phyloP scores from a whole-genome alignment of 805 yeast genomes.

The Nakazawaea pomicola region DNA sequence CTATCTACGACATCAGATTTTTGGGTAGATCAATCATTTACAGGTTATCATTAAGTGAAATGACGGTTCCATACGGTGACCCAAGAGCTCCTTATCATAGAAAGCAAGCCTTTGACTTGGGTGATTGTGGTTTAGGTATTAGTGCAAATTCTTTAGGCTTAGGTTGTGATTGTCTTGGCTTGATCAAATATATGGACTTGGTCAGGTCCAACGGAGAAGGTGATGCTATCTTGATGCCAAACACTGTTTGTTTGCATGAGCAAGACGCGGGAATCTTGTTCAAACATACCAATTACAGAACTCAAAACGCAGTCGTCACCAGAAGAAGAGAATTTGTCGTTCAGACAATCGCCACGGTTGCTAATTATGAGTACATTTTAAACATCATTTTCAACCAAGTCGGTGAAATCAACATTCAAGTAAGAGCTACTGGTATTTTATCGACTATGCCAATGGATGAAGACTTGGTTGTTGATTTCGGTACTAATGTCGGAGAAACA shows the following conservation, averaged over 20 bases:
- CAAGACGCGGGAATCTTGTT: slow-evolving; percentile 72
- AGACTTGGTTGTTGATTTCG: slow-evolving; percentile 58
- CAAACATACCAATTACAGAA: slow-evolving; percentile 80
- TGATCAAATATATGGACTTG: slow-evolving; percentile 68
- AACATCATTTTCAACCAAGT: slow-evolving; percentile 72
- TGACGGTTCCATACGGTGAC: slow-evolving; percentile 88
- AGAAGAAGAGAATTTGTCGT: slow-evolving; percentile 76
- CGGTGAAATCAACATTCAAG: slow-evolving; percentile 73
- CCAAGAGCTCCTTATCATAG: slow-evolving; percentile 80
- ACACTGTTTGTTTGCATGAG: slow-evolving; percentile 77
- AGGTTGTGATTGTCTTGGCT: slow-evolving; percentile 83
- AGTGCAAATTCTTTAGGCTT: slow-evolving; percentile 61
- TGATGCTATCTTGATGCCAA: slow-evolving; percentile 56
- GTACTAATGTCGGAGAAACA: slow-evolving; percentile 73
- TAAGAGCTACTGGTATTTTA: slow-evolving; percentile 82
- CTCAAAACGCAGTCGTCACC: slow-evolving; percentile 61
- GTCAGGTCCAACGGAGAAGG: slow-evolving; percentile 53
- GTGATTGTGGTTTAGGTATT: slow-evolving; percentile 80
- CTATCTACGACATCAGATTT: slow-evolving; percentile 64
- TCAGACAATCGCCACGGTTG: slow-evolving; percentile 80
- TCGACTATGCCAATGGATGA: slow-evolving; percentile 81
- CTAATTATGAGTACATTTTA: slow-evolving; percentile 76
- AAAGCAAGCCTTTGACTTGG: slow-evolving; percentile 83
- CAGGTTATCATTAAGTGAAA: slow-evolving; percentile 70
- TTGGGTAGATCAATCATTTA: slow-evolving; percentile 74